phyloP scores from a whole-genome alignment of 148 eudicot genomes.

The Hydrangea macrophylla region DNA sequence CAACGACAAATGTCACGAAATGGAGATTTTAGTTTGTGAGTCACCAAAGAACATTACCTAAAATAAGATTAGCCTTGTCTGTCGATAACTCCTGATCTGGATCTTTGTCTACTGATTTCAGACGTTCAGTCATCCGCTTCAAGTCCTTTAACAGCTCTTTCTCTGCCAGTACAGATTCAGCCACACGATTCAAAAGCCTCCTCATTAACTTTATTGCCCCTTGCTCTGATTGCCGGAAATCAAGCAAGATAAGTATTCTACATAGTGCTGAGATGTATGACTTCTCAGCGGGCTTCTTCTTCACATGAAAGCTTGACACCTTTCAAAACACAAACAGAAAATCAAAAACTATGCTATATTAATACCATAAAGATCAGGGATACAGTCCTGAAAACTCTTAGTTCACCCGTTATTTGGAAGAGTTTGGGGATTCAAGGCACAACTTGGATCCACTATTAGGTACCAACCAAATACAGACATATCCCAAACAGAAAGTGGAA shows the following conservation, averaged over 20 bases:
- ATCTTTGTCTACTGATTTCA: constrained; percentile 49
- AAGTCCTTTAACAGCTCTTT: constrained; percentile 76
- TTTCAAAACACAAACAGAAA: constrained; percentile 20
- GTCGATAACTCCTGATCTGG: constrained; percentile 58
- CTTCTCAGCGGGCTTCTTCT: constrained; percentile 80
- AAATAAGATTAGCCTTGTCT: constrained; percentile 47
- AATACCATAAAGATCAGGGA: too few species aligned
- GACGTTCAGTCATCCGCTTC: constrained; percentile 55
- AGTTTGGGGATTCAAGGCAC: not conserved
- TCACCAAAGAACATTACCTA: constrained; percentile 46
- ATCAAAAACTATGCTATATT: not conserved
- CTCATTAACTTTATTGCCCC: constrained; percentile 67
- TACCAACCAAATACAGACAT: not conserved
- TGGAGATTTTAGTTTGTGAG: too few species aligned
- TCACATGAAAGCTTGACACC: constrained; percentile 54
- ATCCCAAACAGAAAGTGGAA: not conserved
- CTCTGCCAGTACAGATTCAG: constrained; percentile 52
- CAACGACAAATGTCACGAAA: too few species aligned
- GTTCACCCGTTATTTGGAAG: too few species aligned
- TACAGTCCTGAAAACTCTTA: too few species aligned
- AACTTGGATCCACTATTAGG: not conserved
- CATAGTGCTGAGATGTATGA: constrained; percentile 69
- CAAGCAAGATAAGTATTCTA: constrained; percentile 57
- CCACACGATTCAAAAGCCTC: constrained; percentile 49
- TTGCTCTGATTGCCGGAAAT: constrained; percentile 65